A percentile compares a stretch with the other conserved stretches of the same genome.
Evolutionary conservation across 2,329 filamentous ascomycete genomes (phyloP).

Genomic region (Talaromyces pinophilus): DNA sequence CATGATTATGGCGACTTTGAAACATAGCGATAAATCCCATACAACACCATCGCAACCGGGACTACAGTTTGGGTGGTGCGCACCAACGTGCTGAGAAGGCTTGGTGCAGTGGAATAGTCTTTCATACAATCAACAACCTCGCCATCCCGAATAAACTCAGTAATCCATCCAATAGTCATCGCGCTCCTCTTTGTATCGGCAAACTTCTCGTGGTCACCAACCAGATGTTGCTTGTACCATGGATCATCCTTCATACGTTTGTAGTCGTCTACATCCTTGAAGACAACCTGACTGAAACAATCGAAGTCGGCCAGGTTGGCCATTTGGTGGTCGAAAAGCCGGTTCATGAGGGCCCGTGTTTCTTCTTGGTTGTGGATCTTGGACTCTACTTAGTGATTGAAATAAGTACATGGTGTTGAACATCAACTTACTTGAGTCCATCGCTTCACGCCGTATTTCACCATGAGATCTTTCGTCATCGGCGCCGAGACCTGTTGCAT

Average conservation of each 20-base stretch:
- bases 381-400: not conserved
- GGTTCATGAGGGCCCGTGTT: constrained; percentile 45
- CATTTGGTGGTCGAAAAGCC: constrained; percentile 51
- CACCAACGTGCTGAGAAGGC: not conserved
- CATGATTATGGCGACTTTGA: not conserved
- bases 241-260: constrained; percentile 53
- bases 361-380: constrained; percentile 47
- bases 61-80: not conserved
- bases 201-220: constrained; percentile 53
- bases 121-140: constrained; percentile 30
- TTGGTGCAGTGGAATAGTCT: not conserved
- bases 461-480: constrained; percentile 52
- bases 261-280: constrained; percentile 49
- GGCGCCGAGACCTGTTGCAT: constrained; percentile 53
- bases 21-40: not conserved
- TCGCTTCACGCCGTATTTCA: constrained; percentile 51
- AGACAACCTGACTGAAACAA: constrained; percentile 54
- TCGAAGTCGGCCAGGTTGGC: constrained; percentile 54
- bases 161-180: constrained; percentile 54
- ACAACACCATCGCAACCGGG: not conserved
- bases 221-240: constrained; percentile 50
- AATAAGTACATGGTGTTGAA: not conserved
- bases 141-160: constrained; percentile 47
- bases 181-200: constrained; percentile 51
- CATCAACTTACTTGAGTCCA: constrained; percentile 45